Conservation (phyloP, 345 rosid species). For the Eucalyptus virginea region DNA sequence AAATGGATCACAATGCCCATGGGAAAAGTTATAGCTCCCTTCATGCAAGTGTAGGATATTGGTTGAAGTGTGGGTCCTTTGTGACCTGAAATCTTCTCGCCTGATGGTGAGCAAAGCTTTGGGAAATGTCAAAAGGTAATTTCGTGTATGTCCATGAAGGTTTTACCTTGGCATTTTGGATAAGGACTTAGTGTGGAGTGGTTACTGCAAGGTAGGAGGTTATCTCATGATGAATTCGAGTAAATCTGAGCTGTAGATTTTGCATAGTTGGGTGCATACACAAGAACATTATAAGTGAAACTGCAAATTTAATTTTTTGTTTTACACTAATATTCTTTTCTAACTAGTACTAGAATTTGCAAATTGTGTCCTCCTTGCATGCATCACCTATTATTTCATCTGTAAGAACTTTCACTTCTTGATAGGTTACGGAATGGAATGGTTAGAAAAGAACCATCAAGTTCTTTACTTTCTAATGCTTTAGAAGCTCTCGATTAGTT, state of each 20-base stretch:
- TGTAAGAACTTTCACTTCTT: neutral
- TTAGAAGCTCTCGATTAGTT: constrained; percentile 35
- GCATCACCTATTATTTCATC: neutral
- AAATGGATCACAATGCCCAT: constrained; percentile 3
- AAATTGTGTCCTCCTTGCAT: neutral
- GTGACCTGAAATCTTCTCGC: constrained; percentile 28
- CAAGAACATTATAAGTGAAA: neutral
- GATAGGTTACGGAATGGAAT: constrained; percentile 24
- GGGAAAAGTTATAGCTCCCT: constrained; percentile 1
- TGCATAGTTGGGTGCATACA: neutral
- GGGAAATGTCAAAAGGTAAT: constrained; percentile 40
- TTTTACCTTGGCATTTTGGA: neutral
- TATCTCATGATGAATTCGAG: neutral
- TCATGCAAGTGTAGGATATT: constrained; percentile 26
- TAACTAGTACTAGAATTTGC: neutral
- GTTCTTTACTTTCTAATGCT: constrained; percentile 26
- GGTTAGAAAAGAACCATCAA: constrained; percentile 11
- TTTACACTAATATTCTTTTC: neutral
- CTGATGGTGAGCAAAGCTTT: constrained; percentile 33
- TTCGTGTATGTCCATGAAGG: neutral
- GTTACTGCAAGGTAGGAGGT: neutral
- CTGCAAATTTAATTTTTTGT: neutral
- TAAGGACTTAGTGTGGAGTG: neutral
- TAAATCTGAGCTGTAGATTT: neutral
- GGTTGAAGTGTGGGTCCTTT: constrained; percentile 50